These are phyloP conservation scores for Aspergillus arachidicola DNA, from an alignment of 2,329 filamentous ascomycete genomes.

Conservation along the genomic window DNA sequence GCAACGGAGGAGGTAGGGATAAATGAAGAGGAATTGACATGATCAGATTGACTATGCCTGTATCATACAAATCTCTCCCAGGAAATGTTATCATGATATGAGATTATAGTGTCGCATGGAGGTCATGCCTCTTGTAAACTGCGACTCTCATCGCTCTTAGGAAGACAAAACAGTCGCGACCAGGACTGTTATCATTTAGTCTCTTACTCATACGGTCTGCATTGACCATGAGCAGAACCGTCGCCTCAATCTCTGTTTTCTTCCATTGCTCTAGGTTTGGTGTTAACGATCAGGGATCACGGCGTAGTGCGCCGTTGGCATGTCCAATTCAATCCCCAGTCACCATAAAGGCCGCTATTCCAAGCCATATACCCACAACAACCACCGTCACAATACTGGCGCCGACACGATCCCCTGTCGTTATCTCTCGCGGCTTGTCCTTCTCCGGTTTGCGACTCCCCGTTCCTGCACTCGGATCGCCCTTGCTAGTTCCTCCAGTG, in stretches of 20 bases:
- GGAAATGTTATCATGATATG: not conserved
- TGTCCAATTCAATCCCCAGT: not conserved
- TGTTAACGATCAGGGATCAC: not conserved
- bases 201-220: not conserved
- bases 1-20: not conserved
- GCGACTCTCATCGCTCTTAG: not conserved
- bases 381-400: conserved; percentile 8
- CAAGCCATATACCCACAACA: conserved; percentile 4
- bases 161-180: not conserved
- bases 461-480: conserved; percentile 41
- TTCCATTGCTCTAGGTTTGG: not conserved
- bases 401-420: conserved; percentile 7
- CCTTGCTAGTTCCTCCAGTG: conserved; percentile 60
- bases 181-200: not conserved
- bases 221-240: not conserved
- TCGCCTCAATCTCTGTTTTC: not conserved
- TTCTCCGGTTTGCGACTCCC: conserved; percentile 30
- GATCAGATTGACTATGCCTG: not conserved
- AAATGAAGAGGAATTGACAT: not conserved
- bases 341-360: not conserved
- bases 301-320: not conserved
- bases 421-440: conserved; percentile 49
- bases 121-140: not conserved
- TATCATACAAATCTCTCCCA: not conserved
- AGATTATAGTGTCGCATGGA: not conserved